Conservation (phyloP, 495 filamentous ascomycete species). For the Cairneyella variabilis region DNA sequence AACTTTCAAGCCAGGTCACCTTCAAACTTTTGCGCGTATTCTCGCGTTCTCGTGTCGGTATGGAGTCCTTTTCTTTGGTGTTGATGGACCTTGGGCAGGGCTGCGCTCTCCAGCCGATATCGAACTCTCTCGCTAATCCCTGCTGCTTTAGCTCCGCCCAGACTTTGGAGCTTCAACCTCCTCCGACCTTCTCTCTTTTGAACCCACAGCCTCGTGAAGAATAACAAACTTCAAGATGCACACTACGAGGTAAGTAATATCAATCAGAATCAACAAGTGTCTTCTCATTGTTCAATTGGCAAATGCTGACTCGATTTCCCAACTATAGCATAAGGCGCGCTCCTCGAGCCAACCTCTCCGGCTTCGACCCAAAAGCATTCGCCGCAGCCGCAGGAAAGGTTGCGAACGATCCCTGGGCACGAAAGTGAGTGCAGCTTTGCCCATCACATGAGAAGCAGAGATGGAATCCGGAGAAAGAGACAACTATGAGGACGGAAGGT, state of each 20-base stretch:
- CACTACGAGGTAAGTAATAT: conserved; percentile 14
- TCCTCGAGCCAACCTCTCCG: conserved; percentile 66
- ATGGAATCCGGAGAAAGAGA: too few relatives aligned
- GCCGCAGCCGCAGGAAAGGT: conserved; percentile 60
- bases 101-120: conserved; percentile 15
- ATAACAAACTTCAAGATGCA: conserved; percentile 21
- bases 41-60: too few relatives aligned
- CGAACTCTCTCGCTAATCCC: conserved; percentile 8
- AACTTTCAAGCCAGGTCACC: too few relatives aligned
- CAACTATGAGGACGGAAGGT: too few relatives aligned
- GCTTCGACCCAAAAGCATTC: conserved; percentile 76
- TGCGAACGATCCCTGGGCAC: conserved; percentile 78
- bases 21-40: too few relatives aligned
- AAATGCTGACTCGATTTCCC: background rate
- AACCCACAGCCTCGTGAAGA: conserved; percentile 16
- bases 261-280: conserved; percentile 4
- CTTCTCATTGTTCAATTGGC: background rate
- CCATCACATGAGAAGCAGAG: background rate
- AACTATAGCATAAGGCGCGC: conserved; percentile 26
- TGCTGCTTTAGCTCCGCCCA: background rate
- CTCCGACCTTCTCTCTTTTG: background rate
- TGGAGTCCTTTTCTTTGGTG: too few relatives aligned
- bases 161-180: conserved; percentile 17
- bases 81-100: conserved; percentile 15
- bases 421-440: conserved; percentile 7